Base-by-base conservation (phyloP, 768 basidiomycete genomes). In the Phaeolepiota aurea region DNA sequence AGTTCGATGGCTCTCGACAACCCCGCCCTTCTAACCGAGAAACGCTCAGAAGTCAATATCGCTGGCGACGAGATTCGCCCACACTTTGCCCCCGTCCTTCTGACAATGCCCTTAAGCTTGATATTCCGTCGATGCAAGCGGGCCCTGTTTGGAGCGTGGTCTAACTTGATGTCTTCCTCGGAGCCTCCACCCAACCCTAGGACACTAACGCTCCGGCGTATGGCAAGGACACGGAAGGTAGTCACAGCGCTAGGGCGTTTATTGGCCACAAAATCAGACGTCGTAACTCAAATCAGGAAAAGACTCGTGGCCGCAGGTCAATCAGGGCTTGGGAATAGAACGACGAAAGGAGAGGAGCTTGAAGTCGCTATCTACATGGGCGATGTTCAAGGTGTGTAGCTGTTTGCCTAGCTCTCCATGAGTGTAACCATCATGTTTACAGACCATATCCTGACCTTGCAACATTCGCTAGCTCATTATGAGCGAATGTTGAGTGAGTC, bases 381-480 rank as follows among this genome's bases (percentile, higher is more conserved):
- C 16, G 92, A 97, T 57, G 75, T 97, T 1, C 87, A 92, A 67
- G 92, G 92, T 90, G 48, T 35, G 67, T 50, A 16, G 32, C 43
- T 32, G 10, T 10, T 2, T 34, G 9, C 40, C 5, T 30, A 13
- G n/a, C 19, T 3, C n/a, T 18, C 22, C 30, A 20, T 43, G 25
- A 33, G 7, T 20, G 44, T 49, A 28, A 49, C 43, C 42, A 25
- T 46, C 14, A 2, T 36, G 39, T 20, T 14, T 32, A 20, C 41
- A 92, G 92, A 97, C 60, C 93, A 97, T 56, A 90, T 96, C 48
- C 58, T 92, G 16, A 80, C 87, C 2, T 65, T 97, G 42, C 88
- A 93, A 52, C 83, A 88, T 51, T 76, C 87, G 1, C 71, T 97
- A 42, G 71, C 65, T 9, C 85, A 94, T 59, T 89, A 87, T 61